Conservation (phyloP, 441 rosid species). For the Brassica balearica region DNA sequence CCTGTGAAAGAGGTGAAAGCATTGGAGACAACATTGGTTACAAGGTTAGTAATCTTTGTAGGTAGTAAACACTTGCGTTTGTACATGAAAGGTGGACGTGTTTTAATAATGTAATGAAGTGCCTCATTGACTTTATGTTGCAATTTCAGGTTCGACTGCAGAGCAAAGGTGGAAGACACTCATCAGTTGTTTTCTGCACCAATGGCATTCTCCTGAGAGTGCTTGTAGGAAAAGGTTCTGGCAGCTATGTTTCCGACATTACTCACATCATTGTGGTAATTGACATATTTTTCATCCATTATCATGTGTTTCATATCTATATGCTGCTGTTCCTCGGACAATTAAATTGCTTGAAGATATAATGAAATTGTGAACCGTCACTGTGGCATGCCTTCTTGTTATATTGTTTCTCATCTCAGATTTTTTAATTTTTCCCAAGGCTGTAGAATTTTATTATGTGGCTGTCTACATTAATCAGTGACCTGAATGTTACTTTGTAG, state of each 20-base stretch:
- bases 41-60: conserved; percentile 62
- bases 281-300: neutral
- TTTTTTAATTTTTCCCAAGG: neutral
- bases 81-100: conserved; percentile 15
- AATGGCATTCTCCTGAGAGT: conserved; percentile 88
- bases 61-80: conserved; percentile 9
- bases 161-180: conserved; percentile 86
- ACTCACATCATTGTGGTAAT: conserved; percentile 97
- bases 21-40: conserved; percentile 87
- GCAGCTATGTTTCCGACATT: conserved; percentile 60
- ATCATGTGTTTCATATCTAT: conserved; percentile 18
- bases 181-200: conserved; percentile 96
- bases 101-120: conserved; percentile 1
- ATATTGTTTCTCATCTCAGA: conserved; percentile 9
- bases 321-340: neutral
- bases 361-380: conserved; percentile 4
- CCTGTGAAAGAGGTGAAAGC: conserved; percentile 86
- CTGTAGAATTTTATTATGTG: conserved; percentile 14
- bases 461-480: conserved; percentile 18
- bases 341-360: conserved; percentile 3
- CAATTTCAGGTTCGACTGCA: conserved; percentile 79
- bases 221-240: conserved; percentile 68
- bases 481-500: conserved; percentile 53
- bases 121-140: conserved; percentile 2
- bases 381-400: conserved; percentile 28